Evolutionary conservation across 345 rosid genomes (phyloP).

Genomic region (Hypericum androsaemum): DNA sequence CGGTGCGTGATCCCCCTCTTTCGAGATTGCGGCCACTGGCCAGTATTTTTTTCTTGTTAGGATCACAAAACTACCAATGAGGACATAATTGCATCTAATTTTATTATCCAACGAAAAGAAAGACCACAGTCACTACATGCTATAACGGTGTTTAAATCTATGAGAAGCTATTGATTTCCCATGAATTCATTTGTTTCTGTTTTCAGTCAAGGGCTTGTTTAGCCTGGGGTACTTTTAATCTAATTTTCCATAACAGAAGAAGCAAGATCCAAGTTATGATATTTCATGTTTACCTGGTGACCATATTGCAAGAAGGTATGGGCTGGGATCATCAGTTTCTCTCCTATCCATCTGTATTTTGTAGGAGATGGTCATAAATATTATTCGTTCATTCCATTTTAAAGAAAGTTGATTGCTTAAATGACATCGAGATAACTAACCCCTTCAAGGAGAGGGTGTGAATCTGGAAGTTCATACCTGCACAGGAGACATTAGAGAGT

Average conservation of each 20-base stretch:
- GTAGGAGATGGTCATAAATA: slow-evolving; percentile 14
- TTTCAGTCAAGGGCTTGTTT: too few species aligned
- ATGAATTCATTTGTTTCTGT: too few species aligned
- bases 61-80: background rate
- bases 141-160: too few species aligned
- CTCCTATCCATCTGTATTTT: slow-evolving; percentile 52
- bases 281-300: slow-evolving; percentile 59
- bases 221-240: too few species aligned
- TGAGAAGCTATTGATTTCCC: too few species aligned
- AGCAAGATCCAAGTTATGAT: too few species aligned
- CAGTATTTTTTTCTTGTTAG: background rate
- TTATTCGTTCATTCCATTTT: background rate
- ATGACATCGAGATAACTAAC: slow-evolving; percentile 32
- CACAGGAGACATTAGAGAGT: slow-evolving; percentile 13
- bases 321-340: slow-evolving; percentile 75
- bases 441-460: slow-evolving; percentile 70
- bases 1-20: too few species aligned
- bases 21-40: too few species aligned
- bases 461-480: slow-evolving; percentile 87
- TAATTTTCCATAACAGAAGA: too few species aligned
- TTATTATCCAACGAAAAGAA: too few species aligned
- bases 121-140: too few species aligned
- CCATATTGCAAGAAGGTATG: slow-evolving; percentile 92
- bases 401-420: background rate
- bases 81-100: too few species aligned